phyloP scores from a whole-genome alignment of 2,329 filamentous ascomycete species.

The Clonostachys solani region DNA sequence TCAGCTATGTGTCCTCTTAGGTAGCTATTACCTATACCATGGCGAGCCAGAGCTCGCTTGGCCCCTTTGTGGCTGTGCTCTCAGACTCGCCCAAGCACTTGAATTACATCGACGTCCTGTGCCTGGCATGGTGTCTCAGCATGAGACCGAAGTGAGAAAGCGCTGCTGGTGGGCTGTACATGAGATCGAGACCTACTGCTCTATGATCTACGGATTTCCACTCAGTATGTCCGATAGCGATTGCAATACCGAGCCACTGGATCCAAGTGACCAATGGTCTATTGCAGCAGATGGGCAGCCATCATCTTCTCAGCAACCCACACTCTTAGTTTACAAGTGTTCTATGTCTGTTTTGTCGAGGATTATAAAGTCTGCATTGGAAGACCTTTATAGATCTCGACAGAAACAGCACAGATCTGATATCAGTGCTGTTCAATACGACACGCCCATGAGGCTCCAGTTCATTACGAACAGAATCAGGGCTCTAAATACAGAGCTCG shows the following conservation, averaged over 20 bases:
- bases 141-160: conserved; percentile 17
- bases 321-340: conserved; percentile 12
- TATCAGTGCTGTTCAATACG: no score
- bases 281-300: background rate
- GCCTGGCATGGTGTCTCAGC: background rate
- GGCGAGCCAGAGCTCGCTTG: conserved; percentile 27
- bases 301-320: background rate
- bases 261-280: conserved; percentile 14
- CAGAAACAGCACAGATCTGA: background rate
- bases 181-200: conserved; percentile 32
- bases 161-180: conserved; percentile 34
- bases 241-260: conserved; percentile 19
- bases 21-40: conserved; percentile 28
- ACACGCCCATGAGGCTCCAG: background rate
- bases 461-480: background rate
- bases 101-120: conserved; percentile 16
- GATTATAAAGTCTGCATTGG: conserved; percentile 7
- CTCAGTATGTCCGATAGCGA: conserved; percentile 20
- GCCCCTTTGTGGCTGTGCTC: conserved; percentile 27
- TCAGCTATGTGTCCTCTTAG: conserved; percentile 25
- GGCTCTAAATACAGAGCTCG: background rate
- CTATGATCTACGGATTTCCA: conserved; percentile 31
- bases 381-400: conserved; percentile 7
- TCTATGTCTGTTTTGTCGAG: conserved; percentile 11
- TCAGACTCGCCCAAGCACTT: conserved; percentile 27